A percentile compares a stretch with the other conserved stretches of the same genome.
Conservation (phyloP, 129 eudicot species). For the Ambrosia trifida region DNA sequence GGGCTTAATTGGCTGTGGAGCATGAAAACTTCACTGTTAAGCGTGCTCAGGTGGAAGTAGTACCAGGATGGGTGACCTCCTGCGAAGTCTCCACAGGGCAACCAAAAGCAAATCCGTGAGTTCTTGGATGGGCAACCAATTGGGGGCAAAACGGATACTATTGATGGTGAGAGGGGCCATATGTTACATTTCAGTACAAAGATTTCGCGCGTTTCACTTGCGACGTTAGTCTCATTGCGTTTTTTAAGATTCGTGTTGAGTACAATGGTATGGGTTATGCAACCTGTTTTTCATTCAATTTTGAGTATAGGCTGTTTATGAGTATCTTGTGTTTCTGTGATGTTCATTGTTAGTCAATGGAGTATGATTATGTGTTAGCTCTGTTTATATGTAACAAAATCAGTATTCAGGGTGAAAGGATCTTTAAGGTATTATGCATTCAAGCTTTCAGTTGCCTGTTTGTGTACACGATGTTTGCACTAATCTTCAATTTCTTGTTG, state of each 20-base stretch:
- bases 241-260: neutral
- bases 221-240: constrained; percentile 4
- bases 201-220: constrained; percentile 2
- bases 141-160: no score
- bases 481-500: neutral
- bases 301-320: neutral
- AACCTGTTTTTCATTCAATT: neutral
- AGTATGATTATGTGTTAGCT: constrained; percentile 5
- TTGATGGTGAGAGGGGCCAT: no score
- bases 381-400: neutral
- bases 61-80: no score
- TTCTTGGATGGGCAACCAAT: no score
- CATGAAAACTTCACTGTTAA: no score
- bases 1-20: no score
- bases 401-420: neutral
- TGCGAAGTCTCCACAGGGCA: no score
- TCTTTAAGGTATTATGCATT: constrained; percentile 8
- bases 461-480: neutral
- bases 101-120: no score
- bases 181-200: no score
- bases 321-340: neutral
- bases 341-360: neutral
- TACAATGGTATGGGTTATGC: constrained; percentile 10
- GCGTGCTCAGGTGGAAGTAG: no score
- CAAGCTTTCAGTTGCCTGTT: neutral